These are phyloP conservation scores for Candida sp. DNA, from an alignment of 1,139 yeast genomes.

Conservation along the genomic window DNA sequence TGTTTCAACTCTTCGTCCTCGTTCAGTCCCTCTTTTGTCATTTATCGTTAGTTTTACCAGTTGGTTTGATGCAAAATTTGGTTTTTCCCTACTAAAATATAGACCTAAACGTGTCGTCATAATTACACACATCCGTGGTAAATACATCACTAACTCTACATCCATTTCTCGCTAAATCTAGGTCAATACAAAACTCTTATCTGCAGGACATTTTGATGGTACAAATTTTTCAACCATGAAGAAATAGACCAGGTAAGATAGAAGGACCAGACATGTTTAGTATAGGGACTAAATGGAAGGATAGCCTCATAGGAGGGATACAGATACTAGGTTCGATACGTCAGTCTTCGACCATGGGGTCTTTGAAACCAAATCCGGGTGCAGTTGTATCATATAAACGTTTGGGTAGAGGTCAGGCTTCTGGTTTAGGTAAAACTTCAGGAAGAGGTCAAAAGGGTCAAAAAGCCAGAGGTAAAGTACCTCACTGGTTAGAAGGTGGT, in stretches of 20 bases:
- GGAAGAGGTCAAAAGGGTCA: conserved; percentile 99
- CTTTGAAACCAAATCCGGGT: conserved; percentile 38
- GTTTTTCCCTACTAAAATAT: too few species aligned
- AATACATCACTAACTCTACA: too few species aligned
- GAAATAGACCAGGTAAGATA: not conserved
- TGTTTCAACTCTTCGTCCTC: conserved; percentile 26
- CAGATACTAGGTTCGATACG: conserved; percentile 11
- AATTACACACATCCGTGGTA: too few species aligned
- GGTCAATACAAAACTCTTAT: too few species aligned
- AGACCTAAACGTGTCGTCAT: too few species aligned
- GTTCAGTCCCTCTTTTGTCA: not conserved
- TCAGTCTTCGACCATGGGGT: conserved; percentile 29
- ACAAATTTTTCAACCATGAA: not conserved
- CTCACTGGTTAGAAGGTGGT: conserved; percentile 98
- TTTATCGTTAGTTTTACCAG: too few species aligned
- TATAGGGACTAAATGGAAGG: conserved; percentile 4
- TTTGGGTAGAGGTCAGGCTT: conserved; percentile 96
- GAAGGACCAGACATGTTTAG: conserved; percentile 4
- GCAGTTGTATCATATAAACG: conserved; percentile 52
- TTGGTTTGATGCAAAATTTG: too few species aligned
- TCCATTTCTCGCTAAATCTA: too few species aligned
- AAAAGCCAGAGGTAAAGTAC: conserved; percentile 89
- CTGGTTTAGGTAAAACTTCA: conserved; percentile 90
- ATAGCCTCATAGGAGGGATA: conserved; percentile 4
- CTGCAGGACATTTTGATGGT: not conserved